Conservation (phyloP, 306 rosid genomes). For the Cucumis cinereus region DNA sequence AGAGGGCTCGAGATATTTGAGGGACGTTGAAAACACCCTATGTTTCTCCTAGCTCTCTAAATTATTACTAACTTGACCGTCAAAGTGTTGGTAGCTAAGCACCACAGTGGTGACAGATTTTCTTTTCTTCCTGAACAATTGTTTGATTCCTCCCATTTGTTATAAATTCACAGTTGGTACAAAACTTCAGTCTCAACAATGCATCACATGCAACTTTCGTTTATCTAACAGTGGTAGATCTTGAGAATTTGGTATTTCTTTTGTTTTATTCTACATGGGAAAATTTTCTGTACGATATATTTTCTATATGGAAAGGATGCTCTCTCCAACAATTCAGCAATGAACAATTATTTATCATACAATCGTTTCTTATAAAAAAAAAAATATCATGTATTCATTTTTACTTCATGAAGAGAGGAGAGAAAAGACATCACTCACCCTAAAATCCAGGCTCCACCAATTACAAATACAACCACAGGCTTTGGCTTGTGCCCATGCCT, state of each 20-base stretch:
- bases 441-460: slow-evolving; percentile 97
- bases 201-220: not conserved
- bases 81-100: too few species aligned
- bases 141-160: too few species aligned
- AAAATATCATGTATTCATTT: not conserved
- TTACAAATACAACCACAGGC: slow-evolving; percentile 82
- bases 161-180: too few species aligned
- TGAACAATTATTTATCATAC: not conserved
- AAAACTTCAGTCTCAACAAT: not conserved
- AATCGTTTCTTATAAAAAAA: too few species aligned
- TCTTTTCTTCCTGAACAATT: too few species aligned
- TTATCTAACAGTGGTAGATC: not conserved
- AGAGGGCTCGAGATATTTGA: too few species aligned
- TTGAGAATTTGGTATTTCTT: not conserved
- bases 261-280: not conserved
- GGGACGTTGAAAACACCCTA: too few species aligned
- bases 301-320: not conserved
- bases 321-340: not conserved
- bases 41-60: too few species aligned
- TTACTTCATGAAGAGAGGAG: not conserved
- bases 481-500: slow-evolving; percentile 49
- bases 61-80: too few species aligned
- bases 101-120: too few species aligned
- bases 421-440: slow-evolving; percentile 39
- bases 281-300: not conserved